Percentiles rank a stretch among this genome's conserved stretches.
Conservation (phyloP, 495 filamentous ascomycete genomes). For the Jackrogersella multiformis region DNA sequence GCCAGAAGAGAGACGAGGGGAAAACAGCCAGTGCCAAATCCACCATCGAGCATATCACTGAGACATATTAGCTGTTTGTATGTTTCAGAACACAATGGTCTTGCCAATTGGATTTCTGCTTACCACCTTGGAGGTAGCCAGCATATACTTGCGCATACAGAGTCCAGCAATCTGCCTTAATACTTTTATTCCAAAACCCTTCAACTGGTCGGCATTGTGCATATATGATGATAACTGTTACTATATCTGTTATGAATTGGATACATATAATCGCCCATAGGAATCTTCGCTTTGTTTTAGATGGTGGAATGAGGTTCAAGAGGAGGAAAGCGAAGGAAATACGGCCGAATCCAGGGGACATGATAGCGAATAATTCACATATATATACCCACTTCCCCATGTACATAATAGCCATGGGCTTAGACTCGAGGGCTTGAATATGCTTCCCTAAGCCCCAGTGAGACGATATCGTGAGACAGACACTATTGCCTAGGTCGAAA, state of each 20-base stretch:
- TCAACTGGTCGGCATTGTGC: slow-evolving; percentile 2
- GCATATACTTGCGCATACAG: neutral
- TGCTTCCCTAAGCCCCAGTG: neutral
- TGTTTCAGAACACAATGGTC: neutral
- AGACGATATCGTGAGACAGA: neutral
- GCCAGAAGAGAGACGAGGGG: neutral
- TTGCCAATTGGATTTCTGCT: neutral
- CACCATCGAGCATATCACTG: neutral
- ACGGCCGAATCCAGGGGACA: slow-evolving; percentile 8
- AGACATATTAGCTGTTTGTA: neutral
- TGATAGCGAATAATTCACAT: neutral
- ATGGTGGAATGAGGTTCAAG: neutral
- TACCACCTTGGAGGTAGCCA: slow-evolving; percentile 7
- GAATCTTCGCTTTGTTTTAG: neutral
- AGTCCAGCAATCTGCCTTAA: neutral
- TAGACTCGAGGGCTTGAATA: neutral
- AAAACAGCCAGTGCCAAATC: neutral
- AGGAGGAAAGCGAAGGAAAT: slow-evolving; percentile 8
- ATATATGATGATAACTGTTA: neutral
- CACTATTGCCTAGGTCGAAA: neutral
- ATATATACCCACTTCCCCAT: neutral
- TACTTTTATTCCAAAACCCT: slow-evolving; percentile 1
- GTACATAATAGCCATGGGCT: neutral
- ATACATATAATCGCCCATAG: slow-evolving; percentile 3
- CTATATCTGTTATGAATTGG: slow-evolving; percentile 7